Conservation (phyloP, 805 yeast species). For the Candida loeiensis region DNA sequence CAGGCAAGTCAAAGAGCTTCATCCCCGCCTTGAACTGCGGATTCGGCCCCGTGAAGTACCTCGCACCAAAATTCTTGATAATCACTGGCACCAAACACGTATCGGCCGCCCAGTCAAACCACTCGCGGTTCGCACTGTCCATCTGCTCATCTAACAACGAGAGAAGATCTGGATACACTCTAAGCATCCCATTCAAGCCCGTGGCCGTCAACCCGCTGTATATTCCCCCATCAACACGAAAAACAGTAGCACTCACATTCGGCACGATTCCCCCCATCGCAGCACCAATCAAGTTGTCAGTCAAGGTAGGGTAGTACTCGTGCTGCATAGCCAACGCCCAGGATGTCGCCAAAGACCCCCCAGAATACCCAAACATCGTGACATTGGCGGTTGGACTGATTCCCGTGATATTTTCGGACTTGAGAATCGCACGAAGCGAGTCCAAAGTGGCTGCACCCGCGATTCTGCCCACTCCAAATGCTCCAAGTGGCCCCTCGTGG, state of each 20-base stretch:
- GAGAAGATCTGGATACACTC: slow-evolving; percentile 27
- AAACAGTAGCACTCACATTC: slow-evolving; percentile 28
- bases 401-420: slow-evolving; percentile 17
- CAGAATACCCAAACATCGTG: slow-evolving; percentile 36
- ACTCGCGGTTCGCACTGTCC: neutral
- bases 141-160: neutral
- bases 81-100: slow-evolving; percentile 1
- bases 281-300: slow-evolving; percentile 24
- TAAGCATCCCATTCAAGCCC: slow-evolving; percentile 29
- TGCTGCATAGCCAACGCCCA: slow-evolving; percentile 40
- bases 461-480: slow-evolving; percentile 29
- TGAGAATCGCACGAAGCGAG: slow-evolving; percentile 26
- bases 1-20: slow-evolving; percentile 14
- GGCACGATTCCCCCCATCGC: slow-evolving; percentile 36
- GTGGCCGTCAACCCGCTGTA: slow-evolving; percentile 28
- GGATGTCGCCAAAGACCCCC: slow-evolving; percentile 34
- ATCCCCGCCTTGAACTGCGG: slow-evolving; percentile 15
- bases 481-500: slow-evolving; percentile 31
- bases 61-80: neutral
- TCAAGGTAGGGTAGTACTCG: slow-evolving; percentile 31
- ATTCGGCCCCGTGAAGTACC: slow-evolving; percentile 13
- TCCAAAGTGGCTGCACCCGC: slow-evolving; percentile 31
- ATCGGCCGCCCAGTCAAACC: neutral
- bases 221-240: slow-evolving; percentile 21
- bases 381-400: slow-evolving; percentile 18